Evolutionary conservation across 108 stramenopile genomes (phyloP), one percentile per base, ranked within the genome.

Genomic region (Nitzschia inconspicua): DNA sequence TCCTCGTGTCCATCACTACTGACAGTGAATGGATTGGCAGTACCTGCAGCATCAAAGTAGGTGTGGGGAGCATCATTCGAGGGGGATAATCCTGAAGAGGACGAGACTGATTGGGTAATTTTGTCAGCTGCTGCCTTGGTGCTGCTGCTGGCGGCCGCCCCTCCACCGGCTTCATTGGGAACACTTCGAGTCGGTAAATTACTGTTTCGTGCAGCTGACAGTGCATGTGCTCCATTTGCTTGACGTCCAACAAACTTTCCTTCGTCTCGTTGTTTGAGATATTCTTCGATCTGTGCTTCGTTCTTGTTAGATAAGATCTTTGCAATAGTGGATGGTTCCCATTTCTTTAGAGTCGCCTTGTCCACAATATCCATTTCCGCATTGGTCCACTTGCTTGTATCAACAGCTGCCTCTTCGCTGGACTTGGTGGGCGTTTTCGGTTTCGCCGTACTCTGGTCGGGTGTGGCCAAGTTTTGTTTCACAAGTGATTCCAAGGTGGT

Each of bases 271-370:
- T 41, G 71, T 49, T 57, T 68, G 51, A 79, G 41, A 59, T 63
- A 73, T 22, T 73, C 73, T 59, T 75, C 63, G 48, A 79, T 65
- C 57, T 79, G 73, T 23, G 53, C 55, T 44, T 65, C 69, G 11
- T 73, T 68, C 57, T 72, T 72, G 49, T 29, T 40, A 4, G 52
- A 42, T 18, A 64, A 34, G 16, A 36, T 44, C 28, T 46, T 44
- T 13, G 65, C 61, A 48, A 72, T 66, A 18, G 49, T 43, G 35
- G 20, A 39, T 10, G 59, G 36, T 24, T 49, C 44, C 8, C 65
- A 53, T 25, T 62, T 63, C 25, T 60, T 57, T 31, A 57, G 27
- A 2, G 57, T 40, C 5, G 62, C 73, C 42, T 47, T 37, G 39
- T 51, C 23, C 16, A 67, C 63, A 19, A 53, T 58, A 10, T 30